Evolutionary conservation across 768 basidiomycete species (phyloP).

Genomic region (Flagelloscypha sp.): DNA sequence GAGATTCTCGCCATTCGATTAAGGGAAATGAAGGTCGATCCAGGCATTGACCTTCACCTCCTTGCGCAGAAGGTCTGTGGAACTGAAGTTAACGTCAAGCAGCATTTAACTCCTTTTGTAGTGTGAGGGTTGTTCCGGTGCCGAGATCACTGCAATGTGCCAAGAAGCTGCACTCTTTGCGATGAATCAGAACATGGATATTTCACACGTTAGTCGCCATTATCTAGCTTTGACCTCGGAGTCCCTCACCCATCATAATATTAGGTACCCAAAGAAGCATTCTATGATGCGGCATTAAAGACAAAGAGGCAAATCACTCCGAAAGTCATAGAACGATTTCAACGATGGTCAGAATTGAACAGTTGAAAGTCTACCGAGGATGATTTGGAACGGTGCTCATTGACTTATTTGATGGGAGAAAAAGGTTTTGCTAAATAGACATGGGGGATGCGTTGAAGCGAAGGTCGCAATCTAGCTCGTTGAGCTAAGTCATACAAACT

Average conservation of each 20-base stretch:
- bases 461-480: too few species aligned
- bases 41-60: constrained; percentile 52
- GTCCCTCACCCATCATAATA: constrained; percentile 4
- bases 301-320: constrained; percentile 82
- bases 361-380: too few species aligned
- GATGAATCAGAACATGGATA: constrained; percentile 81
- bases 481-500: too few species aligned
- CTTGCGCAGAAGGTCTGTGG: constrained; percentile 65
- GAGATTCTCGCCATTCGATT: constrained; percentile 82
- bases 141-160: constrained; percentile 85
- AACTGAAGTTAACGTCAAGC: constrained; percentile 1
- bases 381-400: too few species aligned
- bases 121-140: constrained; percentile 95
- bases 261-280: constrained; percentile 70
- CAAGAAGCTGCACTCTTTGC: constrained; percentile 92
- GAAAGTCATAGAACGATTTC: constrained; percentile 62
- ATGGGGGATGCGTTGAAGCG: too few species aligned
- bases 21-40: constrained; percentile 71
- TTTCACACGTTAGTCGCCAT: constrained; percentile 56
- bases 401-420: too few species aligned
- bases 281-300: constrained; percentile 61
- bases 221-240: too few species aligned
- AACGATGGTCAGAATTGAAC: constrained; percentile 49
- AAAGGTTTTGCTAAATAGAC: too few species aligned
- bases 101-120: constrained; percentile 20